Base-by-base conservation (phyloP, 2,329 filamentous ascomycete species). In the Verticillium tricorpus region DNA sequence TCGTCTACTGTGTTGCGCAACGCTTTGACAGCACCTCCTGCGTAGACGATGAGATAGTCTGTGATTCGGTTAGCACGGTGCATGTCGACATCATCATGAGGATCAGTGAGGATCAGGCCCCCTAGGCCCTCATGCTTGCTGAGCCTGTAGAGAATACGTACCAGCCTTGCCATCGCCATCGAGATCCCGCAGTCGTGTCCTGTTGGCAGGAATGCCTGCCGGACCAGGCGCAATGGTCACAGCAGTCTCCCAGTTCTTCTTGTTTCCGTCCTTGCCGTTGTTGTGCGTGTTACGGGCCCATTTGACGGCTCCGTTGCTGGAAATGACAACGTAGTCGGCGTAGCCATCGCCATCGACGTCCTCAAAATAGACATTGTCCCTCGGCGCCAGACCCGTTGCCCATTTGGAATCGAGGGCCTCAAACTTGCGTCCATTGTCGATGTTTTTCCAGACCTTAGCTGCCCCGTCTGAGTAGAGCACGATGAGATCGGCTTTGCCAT, bases 391-490 rank as follows among this genome's bases (percentile, higher is more conserved):
- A 8, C 61, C 61, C 8, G 59, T 57, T 11, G 61, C 61, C 61
- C 59, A 63, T 8, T 61, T 32, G 2, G 61, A 56, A 28, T 63
- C 61, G 12, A 63, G 58, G 35, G 61, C 11, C 31, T 63, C 40
- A 28, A 63, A 63, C 55, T 58, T 50, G 7, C 31, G 12, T 2
- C 11, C 58, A 2, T 66, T 31, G 2, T 66, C 35, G 2, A 19
- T 22, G 14, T 67, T 67, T 19, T 60, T 67, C 63, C 60, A 65
- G 5, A 62, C 64, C 22, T 62, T 67, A 12, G 65, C 66, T 5
- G 65, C 61, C 2, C 63, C 63, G 6, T 66, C 58, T 3, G 28
- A 1, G 1, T 64, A 63, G 2, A 67, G 1, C 6, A n/a, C 65
- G 3, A 61, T 55, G 32, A 58, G 14, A 15, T 58, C 56, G 11